Evolutionary conservation across 352 stramenopile genomes (phyloP).

Genomic region (Peronospora farinosa): DNA sequence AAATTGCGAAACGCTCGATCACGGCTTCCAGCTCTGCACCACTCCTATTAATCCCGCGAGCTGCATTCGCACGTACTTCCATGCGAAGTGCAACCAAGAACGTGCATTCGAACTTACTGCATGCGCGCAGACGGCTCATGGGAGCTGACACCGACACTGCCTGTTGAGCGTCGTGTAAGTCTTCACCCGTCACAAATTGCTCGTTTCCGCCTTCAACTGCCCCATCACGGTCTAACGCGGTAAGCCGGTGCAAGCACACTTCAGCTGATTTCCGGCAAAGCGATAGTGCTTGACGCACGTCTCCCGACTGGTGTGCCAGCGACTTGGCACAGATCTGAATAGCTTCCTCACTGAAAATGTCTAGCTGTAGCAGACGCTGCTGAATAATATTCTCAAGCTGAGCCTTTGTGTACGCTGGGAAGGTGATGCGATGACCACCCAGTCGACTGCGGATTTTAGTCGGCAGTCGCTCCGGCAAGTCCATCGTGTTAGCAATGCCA

Average conservation of each 20-base stretch:
- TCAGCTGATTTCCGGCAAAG: conserved; percentile 62
- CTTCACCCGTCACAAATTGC: conserved; percentile 40
- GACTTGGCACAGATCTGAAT: conserved; percentile 65
- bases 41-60: conserved; percentile 21
- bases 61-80: conserved; percentile 40
- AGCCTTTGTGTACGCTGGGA: conserved; percentile 51
- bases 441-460: conserved; percentile 66
- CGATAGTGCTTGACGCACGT: conserved; percentile 58
- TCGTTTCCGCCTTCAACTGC: conserved; percentile 4
- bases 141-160: conserved; percentile 50
- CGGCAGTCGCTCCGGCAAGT: conserved; percentile 60
- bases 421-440: conserved; percentile 59
- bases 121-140: conserved; percentile 44
- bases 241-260: conserved; percentile 43
- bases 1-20: conserved; percentile 53
- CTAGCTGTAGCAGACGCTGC: conserved; percentile 45
- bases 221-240: not conserved
- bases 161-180: conserved; percentile 48
- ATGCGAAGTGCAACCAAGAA: conserved; percentile 62
- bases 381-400: conserved; percentile 66
- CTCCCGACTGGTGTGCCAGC: conserved; percentile 57
- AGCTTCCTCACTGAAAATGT: conserved; percentile 54
- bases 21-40: conserved; percentile 55
- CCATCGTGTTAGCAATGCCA: conserved; percentile 79
- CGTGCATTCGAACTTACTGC: conserved; percentile 68